Evolutionary conservation across 495 filamentous ascomycete genomes (phyloP), one percentile per base, ranked within the genome.

Genomic region (Lepidopterella palustris): DNA sequence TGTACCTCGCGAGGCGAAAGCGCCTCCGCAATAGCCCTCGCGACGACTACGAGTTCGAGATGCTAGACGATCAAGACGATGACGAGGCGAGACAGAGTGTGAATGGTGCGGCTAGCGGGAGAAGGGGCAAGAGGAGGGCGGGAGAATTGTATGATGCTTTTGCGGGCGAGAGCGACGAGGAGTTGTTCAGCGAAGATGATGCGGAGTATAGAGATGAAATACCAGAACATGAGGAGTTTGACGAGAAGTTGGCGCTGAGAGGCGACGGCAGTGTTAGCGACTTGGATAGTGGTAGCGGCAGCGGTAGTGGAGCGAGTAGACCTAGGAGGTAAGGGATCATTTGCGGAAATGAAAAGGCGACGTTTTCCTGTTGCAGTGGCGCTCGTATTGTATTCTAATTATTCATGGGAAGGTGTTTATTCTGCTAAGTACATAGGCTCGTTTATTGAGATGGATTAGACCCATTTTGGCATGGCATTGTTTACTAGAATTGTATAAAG

Each of bases 61-160:
- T 95, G 65, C 81, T 98, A 27, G 84, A 91, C 61, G 84, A 92
- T 62, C 85, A 90, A 8, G 93, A 96, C 63, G 83, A 82, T 13
- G 78, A 83, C 35, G 88, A 82, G 32, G 82, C 78, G 8, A 71
- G 75, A 18, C 62, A 49, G 39, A 45, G 55, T 57, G 27, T 64
- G 18, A 62, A 55, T 52, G 65, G 53, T 10, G 63, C 35, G 23
- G 73, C 72, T 42, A 71, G 70, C 9, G 71, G 68, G 15, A 62
- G 61, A n/a, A 49, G 59, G 35, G 72, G 73, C 23, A 69, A 60
- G 51, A 82, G 83, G 54, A 80, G 87, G 54, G 89, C 86, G 21
- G 88, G 88, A 25, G 87, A 95, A 73, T 73, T 98, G 35, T 98
- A 98, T 73, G 89, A 97, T 79, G 89, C 93, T 31, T 96, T 96